phyloP scores from a whole-genome alignment of 2,329 filamentous ascomycete species.

The Colletotrichum sansevieriae region DNA sequence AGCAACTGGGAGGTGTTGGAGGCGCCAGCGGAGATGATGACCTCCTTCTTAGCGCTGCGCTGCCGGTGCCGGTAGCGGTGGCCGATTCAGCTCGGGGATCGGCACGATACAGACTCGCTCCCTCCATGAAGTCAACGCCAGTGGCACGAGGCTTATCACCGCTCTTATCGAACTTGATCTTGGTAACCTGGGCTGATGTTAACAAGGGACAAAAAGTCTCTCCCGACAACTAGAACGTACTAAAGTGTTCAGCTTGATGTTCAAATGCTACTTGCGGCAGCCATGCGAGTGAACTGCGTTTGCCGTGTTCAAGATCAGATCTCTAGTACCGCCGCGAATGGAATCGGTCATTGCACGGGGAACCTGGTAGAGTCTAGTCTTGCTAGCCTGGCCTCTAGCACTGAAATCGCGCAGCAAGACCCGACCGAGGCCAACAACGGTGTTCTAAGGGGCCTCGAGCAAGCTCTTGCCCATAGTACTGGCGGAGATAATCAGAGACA shows the following conservation, averaged over 20 bases:
- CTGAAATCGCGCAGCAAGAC: conserved; percentile 48
- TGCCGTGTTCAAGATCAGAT: conserved; percentile 30
- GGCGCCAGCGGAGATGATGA: conserved; percentile 63
- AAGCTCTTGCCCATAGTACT: conserved; percentile 47
- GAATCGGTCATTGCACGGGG: conserved; percentile 26
- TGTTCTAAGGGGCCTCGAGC: conserved; percentile 38
- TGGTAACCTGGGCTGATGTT: conserved; percentile 46
- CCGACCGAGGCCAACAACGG: conserved; percentile 45
- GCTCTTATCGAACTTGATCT: conserved; percentile 52
- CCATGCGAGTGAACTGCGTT: conserved; percentile 30
- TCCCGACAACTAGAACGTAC: background rate
- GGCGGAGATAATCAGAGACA: conserved; percentile 46
- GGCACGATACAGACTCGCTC: conserved; percentile 57
- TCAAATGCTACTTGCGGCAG: conserved; percentile 46
- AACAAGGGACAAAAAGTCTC: conserved; percentile 21
- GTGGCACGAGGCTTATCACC: conserved; percentile 48
- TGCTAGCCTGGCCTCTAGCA: conserved; percentile 17
- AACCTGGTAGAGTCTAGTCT: conserved; percentile 23
- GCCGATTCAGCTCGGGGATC: conserved; percentile 54
- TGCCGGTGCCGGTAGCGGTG: conserved; percentile 4
- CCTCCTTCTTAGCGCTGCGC: conserved; percentile 53
- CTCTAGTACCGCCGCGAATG: conserved; percentile 23
- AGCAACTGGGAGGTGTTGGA: conserved; percentile 66
- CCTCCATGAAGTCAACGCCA: conserved; percentile 52
- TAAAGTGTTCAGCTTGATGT: conserved; percentile 45